Evolutionary conservation across 768 basidiomycete species (phyloP), one percentile per base, ranked within the genome.

Genomic region (Termitomyces sp.): DNA sequence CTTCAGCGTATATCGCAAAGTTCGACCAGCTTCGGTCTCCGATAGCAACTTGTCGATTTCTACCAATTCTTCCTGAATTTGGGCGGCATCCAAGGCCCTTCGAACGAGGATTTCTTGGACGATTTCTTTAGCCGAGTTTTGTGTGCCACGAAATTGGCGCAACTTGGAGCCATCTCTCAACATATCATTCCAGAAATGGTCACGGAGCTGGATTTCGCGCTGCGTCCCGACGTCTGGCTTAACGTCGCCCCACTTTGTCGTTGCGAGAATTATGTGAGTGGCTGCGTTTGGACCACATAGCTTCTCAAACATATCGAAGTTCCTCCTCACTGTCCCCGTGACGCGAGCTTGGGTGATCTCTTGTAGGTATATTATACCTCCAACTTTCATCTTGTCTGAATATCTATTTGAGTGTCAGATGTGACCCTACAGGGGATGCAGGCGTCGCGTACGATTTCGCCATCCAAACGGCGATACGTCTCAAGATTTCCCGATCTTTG

Each of bases 161-260:
- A 62, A 41, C 26, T 38, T 56, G 14, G 72, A 66, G 11, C 72
- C 71, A 28, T 58, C 56, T n/a, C 59, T 54, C n/a, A 67, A 37
- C 62, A 68, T 61, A 5, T 41, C 44, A 34, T 62, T 59, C 66
- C 70, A 77, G 51, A 69, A 75, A n/a, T 56, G 62, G 21, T 42
- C 34, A 42, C 54, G 46, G 21, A 74, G 64, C 51, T 72, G 60
- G 19, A 51, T 35, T 47, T 70, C 71, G 14, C 74, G 65, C 42
- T 42, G 44, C 24, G 58, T 38, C 4, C 68, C 72, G 4, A 62
- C 56, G 0, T 28, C 41, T 3, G n/a, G 34, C 0, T 60, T 60
- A 15, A 70, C 59, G 40, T 64, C 63, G 56, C 69, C 69, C 74
- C 73, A 76, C 68, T 71, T 74, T 15, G 74, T 74, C 24, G 59